Conservation (phyloP, 768 basidiomycete genomes). For the Rhodotorula graminis region DNA sequence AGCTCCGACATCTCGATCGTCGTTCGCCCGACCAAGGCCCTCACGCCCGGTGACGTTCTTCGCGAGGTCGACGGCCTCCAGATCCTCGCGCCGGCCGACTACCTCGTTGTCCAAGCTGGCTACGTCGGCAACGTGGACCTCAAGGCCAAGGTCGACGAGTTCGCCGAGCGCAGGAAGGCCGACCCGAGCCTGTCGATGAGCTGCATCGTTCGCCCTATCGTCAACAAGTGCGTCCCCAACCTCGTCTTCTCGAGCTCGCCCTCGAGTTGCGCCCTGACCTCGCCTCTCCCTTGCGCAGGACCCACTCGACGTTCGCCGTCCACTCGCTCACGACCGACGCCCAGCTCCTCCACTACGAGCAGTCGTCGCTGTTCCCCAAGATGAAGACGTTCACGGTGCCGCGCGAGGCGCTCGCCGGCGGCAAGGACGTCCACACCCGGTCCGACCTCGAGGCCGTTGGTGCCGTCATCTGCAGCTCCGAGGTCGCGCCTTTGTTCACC, state of each 20-base stretch:
- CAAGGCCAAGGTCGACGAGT: conserved; percentile 48
- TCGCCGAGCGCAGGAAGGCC: conserved; percentile 67
- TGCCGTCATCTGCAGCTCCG: conserved; percentile 89
- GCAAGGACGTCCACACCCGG: conserved; percentile 76
- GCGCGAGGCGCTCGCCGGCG: conserved; percentile 66
- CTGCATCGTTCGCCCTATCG: conserved; percentile 30
- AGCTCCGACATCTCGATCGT: conserved; percentile 76
- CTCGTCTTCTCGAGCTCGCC: background rate
- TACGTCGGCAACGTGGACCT: conserved; percentile 89
- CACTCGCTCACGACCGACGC: conserved; percentile 74
- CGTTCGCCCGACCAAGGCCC: conserved; percentile 76
- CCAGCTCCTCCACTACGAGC: conserved; percentile 80
- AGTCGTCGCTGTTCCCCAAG: conserved; percentile 65
- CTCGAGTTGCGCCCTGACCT: background rate
- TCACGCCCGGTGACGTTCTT: conserved; percentile 85
- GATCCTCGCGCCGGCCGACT: conserved; percentile 74
- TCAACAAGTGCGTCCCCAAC: conserved; percentile 52
- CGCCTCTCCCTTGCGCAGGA: background rate
- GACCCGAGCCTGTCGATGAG: conserved; percentile 94
- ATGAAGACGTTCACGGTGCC: conserved; percentile 63
- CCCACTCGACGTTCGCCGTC: conserved; percentile 49
- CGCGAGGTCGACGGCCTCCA: conserved; percentile 89
- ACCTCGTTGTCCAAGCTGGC: conserved; percentile 84
- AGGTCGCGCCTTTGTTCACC: conserved; percentile 93
- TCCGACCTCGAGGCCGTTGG: conserved; percentile 82